Evolutionary conservation across 2,329 filamentous ascomycete species (phyloP).

Genomic region (Xylariales sp.): DNA sequence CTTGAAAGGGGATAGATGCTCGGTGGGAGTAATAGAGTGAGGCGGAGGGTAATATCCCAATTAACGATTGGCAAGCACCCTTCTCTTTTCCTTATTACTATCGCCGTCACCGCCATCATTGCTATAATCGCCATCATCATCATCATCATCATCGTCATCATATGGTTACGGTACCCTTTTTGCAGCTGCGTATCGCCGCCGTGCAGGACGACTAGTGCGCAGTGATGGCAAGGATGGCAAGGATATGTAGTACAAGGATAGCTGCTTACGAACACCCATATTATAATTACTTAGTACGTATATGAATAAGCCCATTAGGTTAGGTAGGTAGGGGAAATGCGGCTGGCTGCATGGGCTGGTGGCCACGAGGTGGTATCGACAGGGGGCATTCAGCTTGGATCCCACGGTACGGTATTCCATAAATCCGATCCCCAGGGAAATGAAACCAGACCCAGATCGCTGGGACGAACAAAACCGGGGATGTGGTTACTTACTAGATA

Average conservation of each 20-base stretch:
- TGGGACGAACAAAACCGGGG: slow-evolving; percentile 37
- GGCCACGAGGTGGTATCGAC: slow-evolving; percentile 30
- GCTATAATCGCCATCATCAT: not conserved
- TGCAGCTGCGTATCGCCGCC: slow-evolving; percentile 25
- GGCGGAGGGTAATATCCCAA: slow-evolving; percentile 9
- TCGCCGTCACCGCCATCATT: too few relatives aligned
- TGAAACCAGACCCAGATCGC: slow-evolving; percentile 45
- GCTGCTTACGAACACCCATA: slow-evolving; percentile 10
- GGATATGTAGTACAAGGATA: slow-evolving; percentile 13
- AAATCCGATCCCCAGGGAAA: slow-evolving; percentile 44
- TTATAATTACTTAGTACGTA: slow-evolving; percentile 2
- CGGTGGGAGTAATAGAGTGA: slow-evolving; percentile 8
- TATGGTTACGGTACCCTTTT: slow-evolving; percentile 19
- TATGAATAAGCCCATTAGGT: too few relatives aligned
- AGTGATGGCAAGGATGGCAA: slow-evolving; percentile 13
- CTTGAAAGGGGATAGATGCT: not conserved
- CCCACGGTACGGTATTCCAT: slow-evolving; percentile 23
- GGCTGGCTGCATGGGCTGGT: slow-evolving; percentile 29
- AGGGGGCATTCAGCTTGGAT: slow-evolving; percentile 36
- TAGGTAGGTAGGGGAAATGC: slow-evolving; percentile 13
- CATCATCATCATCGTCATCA: slow-evolving; percentile 1
- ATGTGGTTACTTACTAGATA: slow-evolving; percentile 1
- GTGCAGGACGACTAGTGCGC: slow-evolving; percentile 12
- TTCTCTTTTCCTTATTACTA: not conserved
- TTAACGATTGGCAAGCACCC: not conserved